Base-by-base conservation (phyloP, 2,329 filamentous ascomycete genomes). In the Mycosphaerelloides madeirae region DNA sequence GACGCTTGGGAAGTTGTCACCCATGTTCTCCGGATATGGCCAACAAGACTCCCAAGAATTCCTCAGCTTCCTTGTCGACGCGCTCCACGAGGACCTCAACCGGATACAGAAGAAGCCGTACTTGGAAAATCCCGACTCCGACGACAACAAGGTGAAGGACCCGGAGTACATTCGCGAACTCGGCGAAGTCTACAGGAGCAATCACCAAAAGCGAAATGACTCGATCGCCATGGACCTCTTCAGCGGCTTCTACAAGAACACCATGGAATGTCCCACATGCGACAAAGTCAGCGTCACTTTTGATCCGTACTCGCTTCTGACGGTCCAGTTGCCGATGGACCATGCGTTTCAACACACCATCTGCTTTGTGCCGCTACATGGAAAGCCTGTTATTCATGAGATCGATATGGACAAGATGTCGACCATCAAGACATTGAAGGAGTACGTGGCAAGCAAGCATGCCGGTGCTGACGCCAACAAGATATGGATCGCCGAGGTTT, bases 11-110 rank as follows among this genome's bases (percentile, higher is more conserved):
- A 80, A 81, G 48, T 87, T 86, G 59, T 85, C 88, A 29, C 82
- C 86, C 11, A 81, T 87, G 11, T 97, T 98, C 63, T 91, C 89
- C 2, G 91, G 91, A 3, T 97, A 93, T 68, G 88, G 87, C 3
- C 93, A 98, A 65, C 93, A 98, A 64, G 93, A 98, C 63, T 95
- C 93, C 0, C 93, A 98, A 59, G 93, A 98, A 61, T 97, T 98
- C 48, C 74, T 98, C 15, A 89, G 93, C 31, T 97, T 96, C 65
- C 76, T 98, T 11, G 81, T 98, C 6, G 93, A 98, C 65, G 91
- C 87, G 4, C 74, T 98, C 1, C 91, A 97, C 58, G 93, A 98
- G 66, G 93, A 98, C 64, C 72, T 98, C 32, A 98, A 94, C 63
- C 82, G 93, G 8, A 85, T 98, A 53, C 81, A 85, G 62, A 91